phyloP scores from a whole-genome alignment of 139 green algal species.

The Dunaliella sp. region DNA sequence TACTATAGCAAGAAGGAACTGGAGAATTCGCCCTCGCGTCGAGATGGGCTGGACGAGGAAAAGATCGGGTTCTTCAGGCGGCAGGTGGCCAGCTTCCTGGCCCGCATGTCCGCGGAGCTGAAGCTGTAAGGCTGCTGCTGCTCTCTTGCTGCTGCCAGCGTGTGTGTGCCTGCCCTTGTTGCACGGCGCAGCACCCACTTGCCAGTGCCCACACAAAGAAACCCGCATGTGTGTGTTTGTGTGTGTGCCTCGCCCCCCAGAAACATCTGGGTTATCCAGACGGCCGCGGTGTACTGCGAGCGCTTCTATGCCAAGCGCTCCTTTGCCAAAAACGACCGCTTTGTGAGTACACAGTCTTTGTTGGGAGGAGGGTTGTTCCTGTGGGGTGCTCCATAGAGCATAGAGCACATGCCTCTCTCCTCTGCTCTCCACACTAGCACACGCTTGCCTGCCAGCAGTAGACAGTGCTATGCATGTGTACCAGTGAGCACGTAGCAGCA shows the following conservation, averaged over 20 bases:
- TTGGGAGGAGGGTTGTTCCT: too few species aligned
- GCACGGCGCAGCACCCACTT: neutral
- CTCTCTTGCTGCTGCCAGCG: too few species aligned
- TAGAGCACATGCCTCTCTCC: too few species aligned
- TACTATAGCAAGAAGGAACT: neutral
- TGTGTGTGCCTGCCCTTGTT: neutral
- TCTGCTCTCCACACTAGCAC: too few species aligned
- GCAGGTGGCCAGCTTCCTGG: neutral
- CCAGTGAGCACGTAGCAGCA: too few species aligned
- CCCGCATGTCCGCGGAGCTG: neutral
- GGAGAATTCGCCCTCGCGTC: neutral
- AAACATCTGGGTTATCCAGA: neutral
- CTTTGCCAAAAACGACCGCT: conserved; percentile 11
- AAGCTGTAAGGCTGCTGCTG: neutral
- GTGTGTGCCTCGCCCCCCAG: conserved; percentile 3
- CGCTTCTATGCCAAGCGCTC: neutral
- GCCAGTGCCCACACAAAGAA: neutral
- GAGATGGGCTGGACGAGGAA: neutral
- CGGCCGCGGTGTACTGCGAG: neutral
- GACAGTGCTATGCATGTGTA: too few species aligned
- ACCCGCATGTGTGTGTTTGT: too few species aligned
- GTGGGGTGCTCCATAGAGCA: too few species aligned
- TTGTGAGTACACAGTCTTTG: neutral
- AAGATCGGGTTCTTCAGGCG: neutral
- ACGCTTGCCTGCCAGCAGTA: too few species aligned